These are phyloP conservation scores for Mycosarcoma mackinlayi DNA, from an alignment of 1,284 basidiomycete genomes.

Conservation along the genomic window DNA sequence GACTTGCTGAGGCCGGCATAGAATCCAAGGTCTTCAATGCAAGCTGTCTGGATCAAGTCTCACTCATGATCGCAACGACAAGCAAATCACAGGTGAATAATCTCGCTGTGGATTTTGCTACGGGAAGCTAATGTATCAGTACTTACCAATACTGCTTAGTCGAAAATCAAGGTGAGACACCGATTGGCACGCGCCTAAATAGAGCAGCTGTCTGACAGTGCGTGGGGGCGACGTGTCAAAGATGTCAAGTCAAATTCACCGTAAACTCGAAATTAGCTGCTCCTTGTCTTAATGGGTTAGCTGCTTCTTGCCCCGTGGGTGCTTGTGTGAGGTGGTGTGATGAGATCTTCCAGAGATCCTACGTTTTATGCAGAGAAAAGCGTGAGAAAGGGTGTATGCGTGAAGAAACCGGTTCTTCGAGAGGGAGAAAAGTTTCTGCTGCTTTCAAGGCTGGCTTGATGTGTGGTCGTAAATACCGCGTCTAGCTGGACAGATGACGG, in stretches of 20 bases:
- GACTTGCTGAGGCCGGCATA: too few relatives aligned
- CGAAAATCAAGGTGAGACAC: constrained; percentile 25
- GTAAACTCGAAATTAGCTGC: background rate
- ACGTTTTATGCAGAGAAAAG: background rate
- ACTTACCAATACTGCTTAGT: constrained; percentile 10
- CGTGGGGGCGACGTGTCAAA: constrained; percentile 2
- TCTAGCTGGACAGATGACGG: too few relatives aligned
- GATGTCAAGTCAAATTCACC: background rate
- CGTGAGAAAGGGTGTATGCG: background rate
- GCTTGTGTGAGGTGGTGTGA: too few relatives aligned
- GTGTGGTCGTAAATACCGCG: background rate
- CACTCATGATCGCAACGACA: too few relatives aligned
- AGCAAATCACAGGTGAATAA: too few relatives aligned
- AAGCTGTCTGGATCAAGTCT: too few relatives aligned
- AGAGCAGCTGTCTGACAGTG: constrained; percentile 32
- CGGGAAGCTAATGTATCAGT: too few relatives aligned
- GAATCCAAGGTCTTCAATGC: too few relatives aligned
- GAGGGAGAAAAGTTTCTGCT: constrained; percentile 3
- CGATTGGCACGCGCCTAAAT: constrained; percentile 16
- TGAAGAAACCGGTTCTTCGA: constrained; percentile 26
- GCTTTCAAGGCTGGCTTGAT: background rate
- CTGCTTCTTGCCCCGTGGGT: too few relatives aligned
- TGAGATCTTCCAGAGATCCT: constrained; percentile 29
- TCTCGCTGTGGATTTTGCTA: too few relatives aligned
- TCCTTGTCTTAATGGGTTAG: too few relatives aligned